phyloP scores from a whole-genome alignment of 2,329 filamentous ascomycete genomes.

The Pseudogymnoascus sp. region DNA sequence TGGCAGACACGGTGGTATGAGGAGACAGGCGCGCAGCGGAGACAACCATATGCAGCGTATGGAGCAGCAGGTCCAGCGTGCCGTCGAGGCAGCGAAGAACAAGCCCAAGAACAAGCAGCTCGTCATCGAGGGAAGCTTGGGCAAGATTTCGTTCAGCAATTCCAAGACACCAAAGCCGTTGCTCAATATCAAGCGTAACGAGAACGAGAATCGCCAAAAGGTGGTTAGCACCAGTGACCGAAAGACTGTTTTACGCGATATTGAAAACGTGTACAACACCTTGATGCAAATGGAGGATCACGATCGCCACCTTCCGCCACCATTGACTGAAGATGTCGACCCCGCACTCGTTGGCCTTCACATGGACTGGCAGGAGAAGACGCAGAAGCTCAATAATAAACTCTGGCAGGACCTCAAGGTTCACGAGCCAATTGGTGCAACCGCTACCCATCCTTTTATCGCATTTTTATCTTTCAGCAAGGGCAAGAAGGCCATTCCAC shows the following conservation, averaged over 20 bases:
- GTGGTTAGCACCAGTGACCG: conserved; percentile 60
- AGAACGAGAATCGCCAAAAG: conserved; percentile 47
- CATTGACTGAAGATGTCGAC: conserved; percentile 52
- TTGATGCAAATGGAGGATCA: conserved; percentile 94
- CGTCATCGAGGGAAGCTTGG: conserved; percentile 89
- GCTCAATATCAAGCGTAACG: conserved; percentile 87
- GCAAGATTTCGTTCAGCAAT: conserved; percentile 98
- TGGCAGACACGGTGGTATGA: conserved; percentile 65
- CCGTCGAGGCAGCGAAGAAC: conserved; percentile 93
- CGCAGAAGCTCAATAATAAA: conserved; percentile 65
- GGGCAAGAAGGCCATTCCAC: conserved; percentile 91
- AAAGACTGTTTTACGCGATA: conserved; percentile 76
- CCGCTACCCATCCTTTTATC: conserved; percentile 81
- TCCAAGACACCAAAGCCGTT: conserved; percentile 93
- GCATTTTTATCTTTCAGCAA: conserved; percentile 90
- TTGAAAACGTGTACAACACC: conserved; percentile 80
- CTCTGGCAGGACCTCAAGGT: conserved; percentile 87
- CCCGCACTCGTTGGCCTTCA: conserved; percentile 65
- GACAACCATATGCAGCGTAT: conserved; percentile 98
- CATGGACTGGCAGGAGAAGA: conserved; percentile 69
- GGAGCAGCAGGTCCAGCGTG: conserved; percentile 97
- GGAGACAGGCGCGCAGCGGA: conserved; percentile 71
- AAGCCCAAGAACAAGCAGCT: conserved; percentile 97
- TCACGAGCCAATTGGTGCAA: conserved; percentile 78
- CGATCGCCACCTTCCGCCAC: conserved; percentile 70